Conservation (phyloP, 176 grass and related monocot species). For the Triticum urartu region DNA sequence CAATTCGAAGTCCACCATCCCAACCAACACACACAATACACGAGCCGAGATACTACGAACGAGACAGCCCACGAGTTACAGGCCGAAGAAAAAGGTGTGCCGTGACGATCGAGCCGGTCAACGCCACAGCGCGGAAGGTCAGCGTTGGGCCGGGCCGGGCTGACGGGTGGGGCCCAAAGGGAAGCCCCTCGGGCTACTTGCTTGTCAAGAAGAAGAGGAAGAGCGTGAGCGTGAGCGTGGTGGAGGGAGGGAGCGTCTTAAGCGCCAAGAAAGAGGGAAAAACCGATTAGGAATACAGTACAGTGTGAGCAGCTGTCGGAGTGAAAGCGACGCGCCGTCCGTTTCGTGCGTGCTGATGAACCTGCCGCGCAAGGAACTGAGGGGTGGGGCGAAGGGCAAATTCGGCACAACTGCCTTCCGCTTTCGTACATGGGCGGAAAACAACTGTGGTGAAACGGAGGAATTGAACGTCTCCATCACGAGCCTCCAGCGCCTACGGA, state of each 20-base stretch:
- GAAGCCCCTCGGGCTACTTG: not conserved
- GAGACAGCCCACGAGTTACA: not conserved
- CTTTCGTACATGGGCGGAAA: not conserved
- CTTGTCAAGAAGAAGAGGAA: not conserved
- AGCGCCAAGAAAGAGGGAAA: not conserved
- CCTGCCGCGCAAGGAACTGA: not conserved
- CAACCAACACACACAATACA: not conserved
- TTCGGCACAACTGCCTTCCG: not conserved
- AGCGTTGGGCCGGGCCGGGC: not conserved
- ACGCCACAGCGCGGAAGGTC: not conserved
- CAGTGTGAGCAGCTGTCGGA: not conserved
- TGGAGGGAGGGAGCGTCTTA: not conserved
- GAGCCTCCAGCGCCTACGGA: not conserved
- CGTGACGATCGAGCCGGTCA: not conserved
- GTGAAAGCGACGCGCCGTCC: conserved; percentile 4
- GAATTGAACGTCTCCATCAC: not conserved
- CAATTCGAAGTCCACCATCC: conserved; percentile 1
- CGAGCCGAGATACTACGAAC: not conserved
- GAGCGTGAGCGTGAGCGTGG: not conserved
- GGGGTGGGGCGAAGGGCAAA: not conserved
- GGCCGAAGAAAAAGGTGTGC: too few relatives aligned
- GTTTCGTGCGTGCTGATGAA: not conserved
- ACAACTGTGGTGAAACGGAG: not conserved
- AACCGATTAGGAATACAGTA: too few relatives aligned
- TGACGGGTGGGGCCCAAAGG: not conserved